Percentiles rank a stretch among this genome's conserved stretches.
These are phyloP conservation scores for Blastobotrys niveus DNA, from an alignment of 1,139 yeast genomes.

Conservation along the genomic window DNA sequence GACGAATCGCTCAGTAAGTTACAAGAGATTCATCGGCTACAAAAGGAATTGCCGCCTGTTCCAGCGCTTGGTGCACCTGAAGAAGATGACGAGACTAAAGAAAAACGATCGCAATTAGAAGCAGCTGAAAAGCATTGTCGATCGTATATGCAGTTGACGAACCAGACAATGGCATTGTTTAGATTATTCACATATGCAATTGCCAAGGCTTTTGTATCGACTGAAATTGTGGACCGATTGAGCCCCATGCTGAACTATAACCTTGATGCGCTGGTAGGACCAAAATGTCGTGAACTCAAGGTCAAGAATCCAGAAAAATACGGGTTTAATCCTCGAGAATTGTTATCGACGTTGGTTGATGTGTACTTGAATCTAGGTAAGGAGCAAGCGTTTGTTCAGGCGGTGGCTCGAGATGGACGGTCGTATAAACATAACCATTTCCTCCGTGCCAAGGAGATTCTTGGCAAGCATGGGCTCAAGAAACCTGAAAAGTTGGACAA, in stretches of 20 bases:
- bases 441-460: slow-evolving; percentile 61
- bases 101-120: slow-evolving; percentile 49
- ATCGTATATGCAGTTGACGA: slow-evolving; percentile 76
- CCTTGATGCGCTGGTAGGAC: slow-evolving; percentile 86
- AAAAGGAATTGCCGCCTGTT: slow-evolving; percentile 43
- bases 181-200: slow-evolving; percentile 79
- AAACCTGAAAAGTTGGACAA: slow-evolving; percentile 49
- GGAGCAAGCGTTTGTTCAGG: slow-evolving; percentile 60
- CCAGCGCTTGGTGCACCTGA: slow-evolving; percentile 14
- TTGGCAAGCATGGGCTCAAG: slow-evolving; percentile 50
- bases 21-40: slow-evolving; percentile 68
- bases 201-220: slow-evolving; percentile 78
- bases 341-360: slow-evolving; percentile 64
- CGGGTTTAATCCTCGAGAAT: slow-evolving; percentile 71
- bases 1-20: slow-evolving; percentile 87
- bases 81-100: slow-evolving; percentile 36
- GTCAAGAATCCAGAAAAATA: slow-evolving; percentile 82
- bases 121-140: slow-evolving; percentile 72
- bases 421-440: slow-evolving; percentile 68
- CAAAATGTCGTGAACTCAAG: slow-evolving; percentile 81
- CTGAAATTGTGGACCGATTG: slow-evolving; percentile 86
- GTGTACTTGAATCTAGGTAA: slow-evolving; percentile 67
- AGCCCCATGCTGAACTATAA: slow-evolving; percentile 96
- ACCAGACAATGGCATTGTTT: slow-evolving; percentile 74
- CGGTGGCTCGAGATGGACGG: slow-evolving; percentile 87